Evolutionary conservation across 169 alveolate genomes (phyloP).

Genomic region (Eimeria falciformis): DNA sequence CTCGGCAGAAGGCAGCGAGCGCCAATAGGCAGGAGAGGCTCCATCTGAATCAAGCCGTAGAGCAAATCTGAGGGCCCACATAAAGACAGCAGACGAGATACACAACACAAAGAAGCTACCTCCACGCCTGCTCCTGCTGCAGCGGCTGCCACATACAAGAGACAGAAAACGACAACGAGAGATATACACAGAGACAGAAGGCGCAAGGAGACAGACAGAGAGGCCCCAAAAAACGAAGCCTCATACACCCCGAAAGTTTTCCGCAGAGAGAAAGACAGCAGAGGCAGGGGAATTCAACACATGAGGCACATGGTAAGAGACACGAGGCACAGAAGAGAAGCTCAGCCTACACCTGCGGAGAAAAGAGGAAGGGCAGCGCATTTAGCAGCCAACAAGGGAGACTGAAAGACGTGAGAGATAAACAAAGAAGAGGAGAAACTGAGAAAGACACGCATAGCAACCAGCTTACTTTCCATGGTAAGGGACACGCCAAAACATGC

Average conservation of each 20-base stretch:
- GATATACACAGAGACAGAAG: too few relatives aligned
- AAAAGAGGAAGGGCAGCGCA: neutral
- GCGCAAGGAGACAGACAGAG: too few relatives aligned
- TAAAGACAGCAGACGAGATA: neutral
- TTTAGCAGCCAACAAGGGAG: neutral
- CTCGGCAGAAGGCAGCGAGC: neutral
- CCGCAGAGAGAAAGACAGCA: neutral
- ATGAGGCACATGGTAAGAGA: neutral
- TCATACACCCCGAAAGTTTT: too few relatives aligned
- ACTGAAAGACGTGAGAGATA: neutral
- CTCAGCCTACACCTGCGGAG: neutral
- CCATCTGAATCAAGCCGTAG: slow-evolving; percentile 8
- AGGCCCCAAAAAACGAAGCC: too few relatives aligned
- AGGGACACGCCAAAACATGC: neutral
- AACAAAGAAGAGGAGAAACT: neutral
- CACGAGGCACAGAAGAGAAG: neutral
- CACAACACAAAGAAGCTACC: neutral
- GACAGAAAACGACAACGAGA: neutral
- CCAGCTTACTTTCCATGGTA: neutral
- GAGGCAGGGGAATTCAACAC: neutral
- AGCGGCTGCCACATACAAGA: neutral
- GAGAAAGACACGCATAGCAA: neutral
- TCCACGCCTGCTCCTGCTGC: neutral
- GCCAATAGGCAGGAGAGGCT: slow-evolving; percentile 6
- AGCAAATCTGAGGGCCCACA: neutral